Evolutionary conservation across 2,329 filamentous ascomycete genomes (phyloP), one percentile per base, ranked within the genome.

Genomic region (Cytospora piceicola): DNA sequence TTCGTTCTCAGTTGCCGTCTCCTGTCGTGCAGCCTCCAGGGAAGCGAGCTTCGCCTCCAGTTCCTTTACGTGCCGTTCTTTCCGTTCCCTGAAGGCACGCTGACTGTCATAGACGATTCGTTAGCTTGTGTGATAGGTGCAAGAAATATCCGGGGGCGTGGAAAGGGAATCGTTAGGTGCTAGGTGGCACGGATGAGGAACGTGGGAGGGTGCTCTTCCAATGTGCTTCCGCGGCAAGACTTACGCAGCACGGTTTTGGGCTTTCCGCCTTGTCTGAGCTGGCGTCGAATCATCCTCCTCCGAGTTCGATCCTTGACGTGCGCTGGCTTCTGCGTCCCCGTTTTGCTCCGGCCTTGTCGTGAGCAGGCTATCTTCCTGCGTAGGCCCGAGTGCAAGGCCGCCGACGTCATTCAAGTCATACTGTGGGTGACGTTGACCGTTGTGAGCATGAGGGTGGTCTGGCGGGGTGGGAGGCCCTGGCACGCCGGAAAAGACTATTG

Each of bases 31-130:
- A 67, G 88, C 87, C 75, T 96, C 90, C 36, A 97, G 87, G 58
- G 82, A 84, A 58, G 87, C 89, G 32, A 98, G 88, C 76, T 96
- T 95, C 65, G 88, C 86, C 78, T 98, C 94, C 29, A 98, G 88
- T 68, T 98, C 93, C 76, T 94, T 94, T 69, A 98, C 93, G 74
- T 77, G 94, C 65, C 89, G 90, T 77, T 98, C 94, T 78, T 98
- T 98, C 71, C 94, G 90, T 78, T 98, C 94, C 67, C 94, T 92
- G 77, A 98, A 98, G 36, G 95, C 94, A 72, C 94, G 90, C 83
- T 98, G 95, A 57, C 94, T 97, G 69, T 32, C 32, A 54, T 52
- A 46, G 49, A 56, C 2, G 17, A n/a, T 36, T 58, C 17, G 60
- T 68, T 46, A 68, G 60, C 60, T 30, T 14, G n/a, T 32, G 34